A percentile compares a stretch with the other conserved stretches of the same genome.
phyloP scores from a whole-genome alignment of 805 yeast species.

The Saccharomycopsis sp. region DNA sequence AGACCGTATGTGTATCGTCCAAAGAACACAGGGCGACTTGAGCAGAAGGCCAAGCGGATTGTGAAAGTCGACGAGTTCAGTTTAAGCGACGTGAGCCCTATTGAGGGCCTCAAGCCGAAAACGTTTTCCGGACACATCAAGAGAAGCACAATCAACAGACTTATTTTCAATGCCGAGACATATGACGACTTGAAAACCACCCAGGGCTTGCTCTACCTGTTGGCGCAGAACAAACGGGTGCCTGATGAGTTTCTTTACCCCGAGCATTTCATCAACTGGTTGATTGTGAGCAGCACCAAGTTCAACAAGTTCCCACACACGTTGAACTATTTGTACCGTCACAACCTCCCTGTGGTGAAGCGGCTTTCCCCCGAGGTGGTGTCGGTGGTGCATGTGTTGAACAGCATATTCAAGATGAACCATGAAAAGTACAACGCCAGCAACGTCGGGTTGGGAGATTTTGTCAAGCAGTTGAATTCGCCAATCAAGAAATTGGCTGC shows the following conservation, averaged over 20 bases:
- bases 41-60: no score
- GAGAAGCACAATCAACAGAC: constrained; percentile 11
- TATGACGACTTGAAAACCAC: constrained; percentile 6
- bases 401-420: constrained; percentile 12
- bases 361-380: constrained; percentile 4
- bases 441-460: constrained; percentile 3
- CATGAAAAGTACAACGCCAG: neutral
- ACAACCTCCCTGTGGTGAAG: constrained; percentile 1
- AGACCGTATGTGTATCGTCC: constrained; percentile 35
- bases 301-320: constrained; percentile 17
- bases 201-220: constrained; percentile 6
- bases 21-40: no score
- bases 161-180: constrained; percentile 4
- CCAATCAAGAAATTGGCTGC: constrained; percentile 11
- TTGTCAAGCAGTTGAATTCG: constrained; percentile 8
- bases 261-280: constrained; percentile 14
- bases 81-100: no score
- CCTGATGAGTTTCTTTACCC: no score
- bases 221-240: constrained; percentile 1
- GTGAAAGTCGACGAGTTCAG: no score
- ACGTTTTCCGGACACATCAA: constrained; percentile 26
- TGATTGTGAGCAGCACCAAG: constrained; percentile 14
- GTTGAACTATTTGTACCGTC: constrained; percentile 11
- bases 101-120: constrained; percentile 28
- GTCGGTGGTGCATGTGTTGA: constrained; percentile 11